These are phyloP conservation scores for Ceriops zippeliana DNA, from an alignment of 345 rosid species.

Conservation along the genomic window DNA sequence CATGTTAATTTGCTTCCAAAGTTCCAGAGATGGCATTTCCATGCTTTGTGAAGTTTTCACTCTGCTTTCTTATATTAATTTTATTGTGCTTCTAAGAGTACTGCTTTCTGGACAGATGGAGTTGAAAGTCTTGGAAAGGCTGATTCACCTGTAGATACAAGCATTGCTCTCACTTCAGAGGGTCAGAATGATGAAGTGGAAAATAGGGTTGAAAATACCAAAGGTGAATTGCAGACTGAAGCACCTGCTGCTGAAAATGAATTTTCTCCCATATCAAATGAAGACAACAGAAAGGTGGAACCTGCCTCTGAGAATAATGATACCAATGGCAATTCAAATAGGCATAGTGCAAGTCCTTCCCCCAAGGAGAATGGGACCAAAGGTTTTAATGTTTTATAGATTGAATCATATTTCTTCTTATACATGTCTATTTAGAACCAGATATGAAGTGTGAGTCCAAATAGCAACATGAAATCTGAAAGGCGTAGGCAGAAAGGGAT, in stretches of 20 bases:
- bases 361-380: conserved; percentile 26
- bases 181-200: conserved; percentile 33
- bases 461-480: background rate
- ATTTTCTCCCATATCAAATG: conserved; percentile 24
- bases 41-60: background rate
- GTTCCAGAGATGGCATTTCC: too few relatives aligned
- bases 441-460: conserved; percentile 2
- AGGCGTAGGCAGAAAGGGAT: background rate
- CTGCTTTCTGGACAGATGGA: conserved; percentile 29
- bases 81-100: background rate
- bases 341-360: conserved; percentile 19
- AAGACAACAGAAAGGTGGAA: conserved; percentile 32
- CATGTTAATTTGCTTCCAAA: too few relatives aligned
- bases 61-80: background rate
- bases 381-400: conserved; percentile 37
- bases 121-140: conserved; percentile 36
- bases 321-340: conserved; percentile 30
- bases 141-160: conserved; percentile 28
- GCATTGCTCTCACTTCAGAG: conserved; percentile 33
- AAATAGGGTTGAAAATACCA: conserved; percentile 29
- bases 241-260: conserved; percentile 34
- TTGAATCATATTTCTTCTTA: conserved; percentile 4
- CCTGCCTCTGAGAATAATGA: conserved; percentile 35
- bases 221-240: conserved; percentile 42
- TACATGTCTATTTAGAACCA: background rate